Percentiles rank a stretch among this genome's conserved stretches.
These are phyloP conservation scores for Pouteria glomerata DNA, from an alignment of 148 eudicot species.

Conservation along the genomic window DNA sequence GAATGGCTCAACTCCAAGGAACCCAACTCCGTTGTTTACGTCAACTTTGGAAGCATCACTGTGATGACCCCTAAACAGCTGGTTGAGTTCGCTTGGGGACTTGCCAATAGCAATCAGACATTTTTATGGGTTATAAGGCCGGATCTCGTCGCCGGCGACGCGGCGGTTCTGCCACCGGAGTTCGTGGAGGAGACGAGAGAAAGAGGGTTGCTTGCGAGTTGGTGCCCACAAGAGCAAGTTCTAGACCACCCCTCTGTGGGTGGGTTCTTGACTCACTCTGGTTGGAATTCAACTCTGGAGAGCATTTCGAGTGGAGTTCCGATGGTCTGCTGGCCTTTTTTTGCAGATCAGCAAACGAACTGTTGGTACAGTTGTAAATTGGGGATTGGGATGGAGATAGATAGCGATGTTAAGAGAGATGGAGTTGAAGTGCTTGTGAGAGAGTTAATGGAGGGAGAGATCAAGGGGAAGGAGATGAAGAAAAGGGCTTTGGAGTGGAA, in stretches of 20 bases:
- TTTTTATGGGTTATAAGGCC: slow-evolving; percentile 39
- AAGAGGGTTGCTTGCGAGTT: slow-evolving; percentile 20
- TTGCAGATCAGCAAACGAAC: slow-evolving; percentile 17
- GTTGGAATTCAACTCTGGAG: slow-evolving; percentile 34
- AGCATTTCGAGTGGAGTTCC: slow-evolving; percentile 16
- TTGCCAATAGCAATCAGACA: slow-evolving; percentile 25
- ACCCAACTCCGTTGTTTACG: slow-evolving; percentile 26
- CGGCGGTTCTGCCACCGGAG: slow-evolving; percentile 13
- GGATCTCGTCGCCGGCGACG: slow-evolving; percentile 26
- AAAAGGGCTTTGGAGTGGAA: slow-evolving; percentile 21
- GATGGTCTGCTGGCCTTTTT: slow-evolving; percentile 17
- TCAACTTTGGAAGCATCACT: slow-evolving; percentile 34
- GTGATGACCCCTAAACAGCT: slow-evolving; percentile 19
- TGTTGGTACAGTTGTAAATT: slow-evolving; percentile 19
- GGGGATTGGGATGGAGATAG: slow-evolving; percentile 19
- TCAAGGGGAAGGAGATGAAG: slow-evolving; percentile 17
- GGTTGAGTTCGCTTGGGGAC: slow-evolving; percentile 32
- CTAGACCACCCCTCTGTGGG: slow-evolving; percentile 13
- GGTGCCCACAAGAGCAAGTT: slow-evolving; percentile 32
- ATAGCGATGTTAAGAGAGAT: slow-evolving; percentile 15
- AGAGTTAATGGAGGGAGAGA: slow-evolving; percentile 12
- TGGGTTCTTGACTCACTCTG: slow-evolving; percentile 23
- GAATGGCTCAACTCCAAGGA: slow-evolving; percentile 32
- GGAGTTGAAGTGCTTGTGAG: slow-evolving; percentile 18
- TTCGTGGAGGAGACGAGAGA: slow-evolving; percentile 17